Conservation (phyloP, 306 rosid species). For the Pyrus pyrifolia region DNA sequence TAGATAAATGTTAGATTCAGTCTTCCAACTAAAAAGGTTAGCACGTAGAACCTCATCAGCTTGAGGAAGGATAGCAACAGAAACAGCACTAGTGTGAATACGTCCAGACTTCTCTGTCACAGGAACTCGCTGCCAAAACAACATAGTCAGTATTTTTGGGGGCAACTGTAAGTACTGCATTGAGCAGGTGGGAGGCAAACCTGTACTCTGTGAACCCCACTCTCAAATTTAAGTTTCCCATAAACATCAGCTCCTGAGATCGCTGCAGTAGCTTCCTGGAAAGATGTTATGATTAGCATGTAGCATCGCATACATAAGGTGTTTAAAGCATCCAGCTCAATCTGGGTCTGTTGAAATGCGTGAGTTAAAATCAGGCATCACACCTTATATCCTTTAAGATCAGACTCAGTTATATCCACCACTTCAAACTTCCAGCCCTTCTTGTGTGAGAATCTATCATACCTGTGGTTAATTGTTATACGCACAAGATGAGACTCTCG, state of each 20-base stretch:
- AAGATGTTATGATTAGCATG: background rate
- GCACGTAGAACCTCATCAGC: constrained; percentile 85
- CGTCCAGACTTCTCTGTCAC: constrained; percentile 92
- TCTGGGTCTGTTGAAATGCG: background rate
- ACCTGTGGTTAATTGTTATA: constrained; percentile 34
- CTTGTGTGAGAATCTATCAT: constrained; percentile 71
- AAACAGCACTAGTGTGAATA: constrained; percentile 89
- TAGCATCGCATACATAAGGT: background rate
- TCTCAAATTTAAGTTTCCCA: constrained; percentile 91
- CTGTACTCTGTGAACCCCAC: constrained; percentile 96
- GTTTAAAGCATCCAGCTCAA: too few relatives aligned
- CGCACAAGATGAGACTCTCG: constrained; percentile 1
- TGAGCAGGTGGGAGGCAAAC: constrained; percentile 33
- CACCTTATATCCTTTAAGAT: constrained; percentile 83
- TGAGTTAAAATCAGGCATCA: constrained; percentile 3
- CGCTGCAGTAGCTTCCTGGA: constrained; percentile 84
- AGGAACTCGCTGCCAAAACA: constrained; percentile 68
- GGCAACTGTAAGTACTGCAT: constrained; percentile 3
- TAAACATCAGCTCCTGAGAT: constrained; percentile 70
- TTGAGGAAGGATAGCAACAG: constrained; percentile 95
- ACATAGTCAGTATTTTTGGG: constrained; percentile 4
- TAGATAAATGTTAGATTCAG: background rate
- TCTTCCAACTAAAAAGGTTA: background rate
- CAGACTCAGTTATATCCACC: constrained; percentile 69
- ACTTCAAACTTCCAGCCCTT: constrained; percentile 83